phyloP scores from a whole-genome alignment of 1,139 yeast genomes.

The Hansenula anomala region DNA sequence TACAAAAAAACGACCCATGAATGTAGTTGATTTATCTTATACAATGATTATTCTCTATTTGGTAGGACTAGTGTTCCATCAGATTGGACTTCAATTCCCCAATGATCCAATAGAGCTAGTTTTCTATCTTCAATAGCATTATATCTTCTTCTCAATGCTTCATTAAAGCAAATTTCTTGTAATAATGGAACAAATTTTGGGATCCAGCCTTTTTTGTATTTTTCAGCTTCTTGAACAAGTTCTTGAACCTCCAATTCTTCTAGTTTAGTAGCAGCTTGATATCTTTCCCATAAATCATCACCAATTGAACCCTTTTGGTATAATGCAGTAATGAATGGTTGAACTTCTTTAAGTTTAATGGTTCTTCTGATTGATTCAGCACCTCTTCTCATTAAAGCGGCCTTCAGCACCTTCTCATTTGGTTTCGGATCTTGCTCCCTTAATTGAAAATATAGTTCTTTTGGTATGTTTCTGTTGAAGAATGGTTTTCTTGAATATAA shows the following conservation, averaged over 20 bases:
- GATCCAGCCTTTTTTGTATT: conserved; percentile 75
- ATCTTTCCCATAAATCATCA: conserved; percentile 81
- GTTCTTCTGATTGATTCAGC: conserved; percentile 91
- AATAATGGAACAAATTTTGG: conserved; percentile 71
- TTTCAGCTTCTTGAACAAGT: conserved; percentile 72
- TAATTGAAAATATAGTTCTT: conserved; percentile 59
- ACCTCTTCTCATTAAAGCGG: conserved; percentile 87
- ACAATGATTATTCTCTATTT: conserved; percentile 4
- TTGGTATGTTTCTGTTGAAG: conserved; percentile 63
- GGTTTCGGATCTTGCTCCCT: conserved; percentile 52
- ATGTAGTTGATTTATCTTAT: too few species aligned
- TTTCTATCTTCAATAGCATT: conserved; percentile 56
- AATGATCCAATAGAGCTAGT: conserved; percentile 41
- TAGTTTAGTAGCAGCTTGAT: conserved; percentile 68
- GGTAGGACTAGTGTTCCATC: conserved; percentile 25
- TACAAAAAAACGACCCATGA: neutral
- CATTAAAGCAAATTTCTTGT: conserved; percentile 88
- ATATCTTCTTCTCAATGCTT: conserved; percentile 81
- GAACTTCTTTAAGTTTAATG: conserved; percentile 69
- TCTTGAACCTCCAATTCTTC: conserved; percentile 75
- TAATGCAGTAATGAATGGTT: conserved; percentile 58
- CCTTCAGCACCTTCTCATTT: conserved; percentile 77
- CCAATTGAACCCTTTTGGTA: conserved; percentile 90
- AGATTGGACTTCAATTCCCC: conserved; percentile 37
- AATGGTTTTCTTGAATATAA: conserved; percentile 62